phyloP scores from a whole-genome alignment of 202 grass and related monocot genomes.

The Elaeis oleifera region DNA sequence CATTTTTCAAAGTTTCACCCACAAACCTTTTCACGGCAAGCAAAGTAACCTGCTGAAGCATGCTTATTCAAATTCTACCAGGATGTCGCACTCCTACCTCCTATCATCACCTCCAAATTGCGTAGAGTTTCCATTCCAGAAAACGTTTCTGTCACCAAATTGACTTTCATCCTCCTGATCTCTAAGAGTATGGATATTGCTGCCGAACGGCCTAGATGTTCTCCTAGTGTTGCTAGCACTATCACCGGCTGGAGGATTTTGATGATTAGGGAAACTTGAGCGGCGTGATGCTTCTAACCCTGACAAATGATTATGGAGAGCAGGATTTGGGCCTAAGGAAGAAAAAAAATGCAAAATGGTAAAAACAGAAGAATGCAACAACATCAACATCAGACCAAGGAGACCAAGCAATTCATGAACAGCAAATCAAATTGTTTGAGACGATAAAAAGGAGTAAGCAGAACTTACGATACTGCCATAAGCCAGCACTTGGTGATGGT shows the following conservation, averaged over 20 bases:
- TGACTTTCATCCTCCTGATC: constrained; percentile 35
- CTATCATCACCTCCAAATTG: constrained; percentile 76
- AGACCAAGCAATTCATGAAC: no score
- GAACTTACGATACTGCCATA: constrained; percentile 37
- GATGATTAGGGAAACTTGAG: neutral
- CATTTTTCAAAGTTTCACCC: no score
- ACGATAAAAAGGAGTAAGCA: neutral
- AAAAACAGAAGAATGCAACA: neutral
- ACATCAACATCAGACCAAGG: no score
- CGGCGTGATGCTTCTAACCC: constrained; percentile 16
- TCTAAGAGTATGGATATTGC: constrained; percentile 79
- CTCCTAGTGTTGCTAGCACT: constrained; percentile 19
- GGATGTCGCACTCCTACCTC: constrained; percentile 21
- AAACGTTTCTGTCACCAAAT: constrained; percentile 61
- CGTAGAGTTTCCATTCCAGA: constrained; percentile 98
- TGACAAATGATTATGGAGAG: constrained; percentile 21
- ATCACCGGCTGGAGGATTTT: constrained; percentile 16
- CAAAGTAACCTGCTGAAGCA: no score
- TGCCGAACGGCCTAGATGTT: constrained; percentile 45
- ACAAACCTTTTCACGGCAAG: no score
- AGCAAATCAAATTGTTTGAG: no score
- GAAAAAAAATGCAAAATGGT: neutral
- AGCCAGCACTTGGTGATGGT: constrained; percentile 25
- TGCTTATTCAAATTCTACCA: no score
- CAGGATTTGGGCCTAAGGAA: constrained; percentile 24